phyloP scores from a whole-genome alignment of 2,329 filamentous ascomycete genomes.

The Clarireedia homoeocarpa region DNA sequence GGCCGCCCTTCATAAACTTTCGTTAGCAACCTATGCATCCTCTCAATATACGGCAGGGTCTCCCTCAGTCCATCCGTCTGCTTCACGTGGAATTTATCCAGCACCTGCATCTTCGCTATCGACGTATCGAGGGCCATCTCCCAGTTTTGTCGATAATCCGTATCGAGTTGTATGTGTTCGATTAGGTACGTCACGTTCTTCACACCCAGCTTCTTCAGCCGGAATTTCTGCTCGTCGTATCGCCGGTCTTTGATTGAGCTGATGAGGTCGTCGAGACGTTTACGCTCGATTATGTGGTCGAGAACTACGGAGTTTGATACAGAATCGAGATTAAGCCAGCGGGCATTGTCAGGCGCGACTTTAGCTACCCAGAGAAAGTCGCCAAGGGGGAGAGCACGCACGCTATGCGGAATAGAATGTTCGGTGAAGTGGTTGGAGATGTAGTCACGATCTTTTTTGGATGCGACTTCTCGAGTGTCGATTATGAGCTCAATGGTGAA shows the following conservation, averaged over 20 bases:
- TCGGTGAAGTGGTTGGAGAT: slow-evolving; percentile 57
- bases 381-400: slow-evolving; percentile 63
- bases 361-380: slow-evolving; percentile 77
- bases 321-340: slow-evolving; percentile 45
- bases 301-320: slow-evolving; percentile 65
- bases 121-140: slow-evolving; percentile 63
- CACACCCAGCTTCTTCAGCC: slow-evolving; percentile 63
- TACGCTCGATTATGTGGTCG: slow-evolving; percentile 76
- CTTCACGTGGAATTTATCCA: slow-evolving; percentile 74
- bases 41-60: slow-evolving; percentile 65
- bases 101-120: slow-evolving; percentile 69
- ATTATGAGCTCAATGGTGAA: slow-evolving; percentile 68
- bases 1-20: slow-evolving; percentile 52
- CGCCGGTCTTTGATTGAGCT: slow-evolving; percentile 74
- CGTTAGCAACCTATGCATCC: slow-evolving; percentile 63
- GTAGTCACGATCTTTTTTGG: slow-evolving; percentile 68
- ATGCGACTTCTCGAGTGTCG: slow-evolving; percentile 66
- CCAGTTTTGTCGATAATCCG: slow-evolving; percentile 51
- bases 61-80: slow-evolving; percentile 69
- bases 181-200: slow-evolving; percentile 72
- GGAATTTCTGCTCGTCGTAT: slow-evolving; percentile 80
- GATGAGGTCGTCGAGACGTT: slow-evolving; percentile 73
- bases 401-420: slow-evolving; percentile 41
- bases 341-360: slow-evolving; percentile 39
- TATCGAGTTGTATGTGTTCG: slow-evolving; percentile 60